Evolutionary conservation across 2,329 filamentous ascomycete species (phyloP), one percentile per base, ranked within the genome.

Genomic region (Botrytis cinerea): DNA sequence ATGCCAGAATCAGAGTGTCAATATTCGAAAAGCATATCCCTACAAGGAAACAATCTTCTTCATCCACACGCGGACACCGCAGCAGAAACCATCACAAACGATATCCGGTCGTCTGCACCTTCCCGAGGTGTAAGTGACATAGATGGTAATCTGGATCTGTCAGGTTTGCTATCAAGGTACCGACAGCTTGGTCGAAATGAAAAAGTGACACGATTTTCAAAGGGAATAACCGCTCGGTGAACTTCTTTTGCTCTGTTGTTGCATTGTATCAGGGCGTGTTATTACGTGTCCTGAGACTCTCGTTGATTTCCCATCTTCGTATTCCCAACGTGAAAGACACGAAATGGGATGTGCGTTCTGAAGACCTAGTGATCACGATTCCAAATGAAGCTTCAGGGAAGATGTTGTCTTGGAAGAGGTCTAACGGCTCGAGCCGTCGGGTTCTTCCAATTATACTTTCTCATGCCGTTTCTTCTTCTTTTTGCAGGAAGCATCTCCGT

Each of bases 101-200:
- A 38, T 57, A 57, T 69, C 51, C 35, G 38, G 59, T 70, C n/a
- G 28, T 48, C 45, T 67, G 61, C 70, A 67, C 38, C 40, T 67
- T 62, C 46, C 70, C 70, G 61, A 72, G 60, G 32, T 5, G 54
- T 40, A 38, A 40, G 35, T 51, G 38, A 32, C 38, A 35, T 67
- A 38, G 5, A 57, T 8, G 12, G n/a, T 3, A 28, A 57, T 43
- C 18, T 67, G 35, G 22, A n/a, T 45, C 43, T 72, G 67, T 72
- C 70, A 59, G 28, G 20, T 22, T 51, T 57, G 61, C 22, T 60
- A 32, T 67, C 38, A 67, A 59, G 38, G 61, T 72, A 60, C 70
- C 70, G 61, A 40, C 61, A 38, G 62, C 32, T 38, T 72, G 70
- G 70, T 68, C 20, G 61, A 46, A 72, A 67, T 40, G n/a, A 38